Percentiles rank a stretch among this genome's conserved stretches.
Conservation (phyloP, 2,329 filamentous ascomycete genomes). For the Penicillium occitanis region DNA sequence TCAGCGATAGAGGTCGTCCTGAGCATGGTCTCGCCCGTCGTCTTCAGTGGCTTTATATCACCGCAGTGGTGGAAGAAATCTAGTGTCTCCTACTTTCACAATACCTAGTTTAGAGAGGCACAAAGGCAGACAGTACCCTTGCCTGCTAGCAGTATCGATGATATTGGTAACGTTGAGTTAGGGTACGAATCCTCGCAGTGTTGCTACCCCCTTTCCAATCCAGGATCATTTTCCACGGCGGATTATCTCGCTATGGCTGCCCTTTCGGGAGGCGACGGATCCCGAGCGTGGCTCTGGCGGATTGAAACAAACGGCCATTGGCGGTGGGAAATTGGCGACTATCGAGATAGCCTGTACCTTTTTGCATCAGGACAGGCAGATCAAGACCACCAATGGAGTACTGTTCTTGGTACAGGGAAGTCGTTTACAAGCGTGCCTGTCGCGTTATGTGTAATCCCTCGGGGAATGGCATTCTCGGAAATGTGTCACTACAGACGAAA, state of each 20-base stretch:
- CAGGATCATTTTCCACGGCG: constrained; percentile 34
- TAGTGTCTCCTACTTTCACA: neutral
- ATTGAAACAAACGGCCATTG: constrained; percentile 40
- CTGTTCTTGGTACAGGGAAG: constrained; percentile 27
- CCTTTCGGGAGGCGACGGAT: constrained; percentile 24
- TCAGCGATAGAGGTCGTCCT: constrained; percentile 19
- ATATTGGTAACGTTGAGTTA: constrained; percentile 28
- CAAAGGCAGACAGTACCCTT: constrained; percentile 33
- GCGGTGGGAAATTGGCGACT: constrained; percentile 41
- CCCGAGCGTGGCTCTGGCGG: constrained; percentile 39
- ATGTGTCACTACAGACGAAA: constrained; percentile 34
- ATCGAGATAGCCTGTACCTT: constrained; percentile 34
- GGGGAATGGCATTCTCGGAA: constrained; percentile 26
- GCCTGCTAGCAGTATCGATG: constrained; percentile 32
- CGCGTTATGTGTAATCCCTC: neutral
- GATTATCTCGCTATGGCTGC: constrained; percentile 19
- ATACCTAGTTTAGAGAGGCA: constrained; percentile 27
- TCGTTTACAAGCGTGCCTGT: constrained; percentile 25
- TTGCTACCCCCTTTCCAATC: constrained; percentile 29
- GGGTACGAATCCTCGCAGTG: constrained; percentile 25
- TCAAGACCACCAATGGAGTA: constrained; percentile 33
- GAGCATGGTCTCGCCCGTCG: constrained; percentile 26
- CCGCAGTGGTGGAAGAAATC: neutral
- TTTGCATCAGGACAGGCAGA: constrained; percentile 30
- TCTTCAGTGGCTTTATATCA: neutral